Percentiles rank a stretch among this genome's conserved stretches.
Evolutionary conservation across 2,329 filamentous ascomycete genomes (phyloP).

Genomic region (Drechmeria coniospora): DNA sequence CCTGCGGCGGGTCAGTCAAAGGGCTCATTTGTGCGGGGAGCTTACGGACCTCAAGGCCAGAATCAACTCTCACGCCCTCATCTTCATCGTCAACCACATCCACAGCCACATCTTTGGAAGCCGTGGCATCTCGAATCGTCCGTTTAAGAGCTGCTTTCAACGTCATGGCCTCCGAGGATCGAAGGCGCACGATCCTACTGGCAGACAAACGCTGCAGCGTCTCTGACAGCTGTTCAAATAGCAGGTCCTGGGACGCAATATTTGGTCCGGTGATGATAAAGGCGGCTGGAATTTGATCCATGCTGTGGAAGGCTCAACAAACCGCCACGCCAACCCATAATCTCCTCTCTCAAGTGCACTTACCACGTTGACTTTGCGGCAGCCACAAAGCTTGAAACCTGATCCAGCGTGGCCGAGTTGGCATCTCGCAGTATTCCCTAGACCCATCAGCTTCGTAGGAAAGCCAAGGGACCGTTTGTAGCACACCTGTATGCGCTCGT

Average conservation of each 20-base stretch:
- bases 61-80: slow-evolving; percentile 32
- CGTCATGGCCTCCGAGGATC: slow-evolving; percentile 57
- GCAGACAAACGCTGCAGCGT: slow-evolving; percentile 28
- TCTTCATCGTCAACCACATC: slow-evolving; percentile 38
- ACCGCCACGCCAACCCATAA: background rate
- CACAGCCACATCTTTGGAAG: too few species aligned
- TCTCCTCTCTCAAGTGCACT: background rate
- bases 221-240: slow-evolving; percentile 56
- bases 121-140: slow-evolving; percentile 52
- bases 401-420: slow-evolving; percentile 43
- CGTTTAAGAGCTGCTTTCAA: slow-evolving; percentile 58
- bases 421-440: slow-evolving; percentile 42
- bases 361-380: slow-evolving; percentile 19
- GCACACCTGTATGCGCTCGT: slow-evolving; percentile 40
- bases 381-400: slow-evolving; percentile 41
- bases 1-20: slow-evolving; percentile 19
- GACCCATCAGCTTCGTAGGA: background rate
- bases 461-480: background rate
- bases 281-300: slow-evolving; percentile 45
- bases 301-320: slow-evolving; percentile 12
- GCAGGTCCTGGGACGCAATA: slow-evolving; percentile 56
- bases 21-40: background rate
- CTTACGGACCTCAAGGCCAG: slow-evolving; percentile 30
- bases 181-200: slow-evolving; percentile 49
- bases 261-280: slow-evolving; percentile 68